A percentile compares a stretch with the other conserved stretches of the same genome.
These are phyloP conservation scores for Podaxis mareebaensis DNA, from an alignment of 768 basidiomycete genomes.

Conservation along the genomic window DNA sequence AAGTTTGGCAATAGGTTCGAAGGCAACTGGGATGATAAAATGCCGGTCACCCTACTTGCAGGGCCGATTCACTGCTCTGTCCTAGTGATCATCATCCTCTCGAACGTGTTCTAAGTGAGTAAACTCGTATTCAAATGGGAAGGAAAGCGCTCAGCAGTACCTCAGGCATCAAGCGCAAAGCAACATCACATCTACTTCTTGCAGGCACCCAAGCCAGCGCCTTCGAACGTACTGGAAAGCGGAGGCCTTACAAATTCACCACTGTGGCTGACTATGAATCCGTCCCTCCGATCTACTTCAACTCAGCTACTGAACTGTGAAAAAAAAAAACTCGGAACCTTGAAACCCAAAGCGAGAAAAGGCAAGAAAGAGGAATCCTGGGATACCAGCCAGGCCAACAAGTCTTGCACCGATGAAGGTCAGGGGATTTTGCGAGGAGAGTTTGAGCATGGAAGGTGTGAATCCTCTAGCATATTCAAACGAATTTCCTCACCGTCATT, in stretches of 20 bases:
- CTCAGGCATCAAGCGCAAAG: constrained; percentile 43
- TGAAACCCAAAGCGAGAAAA: constrained; percentile 40
- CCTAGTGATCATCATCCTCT: constrained; percentile 24
- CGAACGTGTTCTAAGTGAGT: constrained; percentile 46
- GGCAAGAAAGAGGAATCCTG: constrained; percentile 24
- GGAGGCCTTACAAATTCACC: constrained; percentile 12
- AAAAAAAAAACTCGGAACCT: constrained; percentile 35
- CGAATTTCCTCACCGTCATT: not conserved
- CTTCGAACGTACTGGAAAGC: constrained; percentile 19
- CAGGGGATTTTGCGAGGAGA: constrained; percentile 32
- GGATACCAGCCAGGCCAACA: constrained; percentile 47
- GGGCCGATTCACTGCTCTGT: constrained; percentile 31
- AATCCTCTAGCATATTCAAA: not conserved
- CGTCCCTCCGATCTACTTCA: constrained; percentile 49
- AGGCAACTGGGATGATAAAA: constrained; percentile 35
- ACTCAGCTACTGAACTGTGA: constrained; percentile 29
- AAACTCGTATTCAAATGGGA: not conserved
- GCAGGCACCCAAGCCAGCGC: constrained; percentile 29
- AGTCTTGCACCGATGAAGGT: constrained; percentile 28
- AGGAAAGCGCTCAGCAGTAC: not conserved
- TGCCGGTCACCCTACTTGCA: constrained; percentile 29
- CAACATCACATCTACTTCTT: constrained; percentile 48
- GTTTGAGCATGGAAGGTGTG: constrained; percentile 52
- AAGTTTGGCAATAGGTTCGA: constrained; percentile 16
- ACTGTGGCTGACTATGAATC: constrained; percentile 37